Conservation (phyloP, 176 grass and related monocot species). For the Neostapfia colusana region DNA sequence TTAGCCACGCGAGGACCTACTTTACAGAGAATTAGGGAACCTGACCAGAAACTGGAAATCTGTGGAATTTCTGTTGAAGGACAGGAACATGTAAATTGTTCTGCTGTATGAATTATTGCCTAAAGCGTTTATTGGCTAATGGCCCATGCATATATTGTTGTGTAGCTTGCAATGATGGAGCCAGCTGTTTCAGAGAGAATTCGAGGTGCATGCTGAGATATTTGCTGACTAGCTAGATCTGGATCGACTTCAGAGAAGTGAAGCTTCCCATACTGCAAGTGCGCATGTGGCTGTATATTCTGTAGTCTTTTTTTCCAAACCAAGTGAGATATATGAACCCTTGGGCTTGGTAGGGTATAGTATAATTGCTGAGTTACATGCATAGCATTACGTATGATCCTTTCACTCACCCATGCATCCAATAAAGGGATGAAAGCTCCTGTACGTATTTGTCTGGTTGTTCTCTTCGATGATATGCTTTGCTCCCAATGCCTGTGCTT, state of each 20-base stretch:
- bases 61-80: constrained; percentile 27
- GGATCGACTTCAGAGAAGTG: constrained; percentile 38
- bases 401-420: background rate
- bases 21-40: constrained; percentile 1
- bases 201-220: constrained; percentile 20
- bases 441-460: background rate
- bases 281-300: constrained; percentile 1
- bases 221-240: constrained; percentile 47
- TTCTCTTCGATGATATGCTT: background rate
- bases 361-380: background rate
- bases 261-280: constrained; percentile 42
- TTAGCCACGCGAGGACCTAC: constrained; percentile 15
- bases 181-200: constrained; percentile 34
- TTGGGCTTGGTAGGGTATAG: background rate
- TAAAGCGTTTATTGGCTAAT: constrained; percentile 1
- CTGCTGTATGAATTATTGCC: constrained; percentile 17
- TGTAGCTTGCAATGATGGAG: constrained; percentile 42
- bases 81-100: constrained; percentile 14
- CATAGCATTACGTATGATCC: background rate
- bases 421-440: background rate
- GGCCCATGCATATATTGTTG: constrained; percentile 28
- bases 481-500: background rate
- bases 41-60: constrained; percentile 10
- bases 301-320: background rate
- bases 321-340: constrained; percentile 4